Evolutionary conservation across 2,329 filamentous ascomycete genomes (phyloP), one percentile per base, ranked within the genome.

Genomic region (Colletotrichum tofieldiae): DNA sequence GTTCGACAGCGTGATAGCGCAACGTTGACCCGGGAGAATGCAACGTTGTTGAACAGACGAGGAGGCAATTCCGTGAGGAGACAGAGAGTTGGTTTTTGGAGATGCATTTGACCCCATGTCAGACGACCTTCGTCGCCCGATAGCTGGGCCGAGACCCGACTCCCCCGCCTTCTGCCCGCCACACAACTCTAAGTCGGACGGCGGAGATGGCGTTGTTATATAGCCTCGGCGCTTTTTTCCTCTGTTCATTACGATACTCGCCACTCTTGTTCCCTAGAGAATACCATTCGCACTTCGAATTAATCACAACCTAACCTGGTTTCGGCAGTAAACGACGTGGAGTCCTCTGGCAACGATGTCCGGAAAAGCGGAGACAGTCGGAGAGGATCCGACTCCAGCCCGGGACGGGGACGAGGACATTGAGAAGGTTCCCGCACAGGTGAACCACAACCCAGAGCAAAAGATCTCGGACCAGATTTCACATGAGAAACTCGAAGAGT

Each of bases 401-500:
- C 54, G 65, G 59, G 67, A 45, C 8, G 35, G 65, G 59, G 67
- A 45, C 5, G 35, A 47, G 35, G 60, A 70, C 32, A 65, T 66
- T 37, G 71, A 73, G 9, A 73, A 73, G 67, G 59, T 66, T 47
- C 58, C 68, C n/a, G 59, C 62, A 23, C 59, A 16, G n/a, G 59
- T 65, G 16, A 39, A 55, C 5, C 54, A 41, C 54, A 60, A 45
- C 45, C 58, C 60, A 8, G 71, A 71, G 35, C 67, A 62, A 1
- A 66, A 63, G 9, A 71, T 73, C 63, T 78, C 81, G 3, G 80
- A 83, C 72, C 82, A 84, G 73, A 83, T 85, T 61, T 75, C 82
- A 7, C 79, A 80, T 39, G 78, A 81, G 67, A 78, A 82, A 75
- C 80, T 84, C 49, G 82, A 84, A 69, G 79, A 79, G 59, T 75